Base-by-base conservation (phyloP, 1,284 basidiomycete species). In the Athelia sp. region DNA sequence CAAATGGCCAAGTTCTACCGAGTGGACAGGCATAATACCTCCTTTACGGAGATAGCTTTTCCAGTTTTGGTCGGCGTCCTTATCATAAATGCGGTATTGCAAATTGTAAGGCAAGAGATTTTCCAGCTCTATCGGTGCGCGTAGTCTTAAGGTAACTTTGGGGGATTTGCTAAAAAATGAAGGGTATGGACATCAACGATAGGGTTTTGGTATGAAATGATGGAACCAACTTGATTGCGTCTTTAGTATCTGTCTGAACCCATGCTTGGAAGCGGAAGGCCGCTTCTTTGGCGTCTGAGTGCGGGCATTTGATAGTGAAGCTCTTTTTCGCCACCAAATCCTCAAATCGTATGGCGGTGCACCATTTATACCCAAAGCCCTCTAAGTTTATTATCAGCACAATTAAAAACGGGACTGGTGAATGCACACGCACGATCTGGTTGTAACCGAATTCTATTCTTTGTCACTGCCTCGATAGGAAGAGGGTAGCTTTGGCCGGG, bases 71-170 rank as follows among this genome's bases (percentile, higher is more conserved):
- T 93, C 87, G 1, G 89, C 88, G 54, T 98, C 85, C 72, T 96
- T 98, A 75, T 99, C 95, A 59, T 95, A 98, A 48, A 99, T 89
- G 19, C 93, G 82, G 71, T 98, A 99, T 62, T 95, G 90, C 50
- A 99, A 72, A 62, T 99, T 94, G 70, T 90, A 98, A 1, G 98
- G 98, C 42, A 99, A 72, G 21, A 99, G 71, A 62, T 99, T 99
- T 71, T 99, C 97, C 10, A 99, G 73, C 63, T 99, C 97, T 32
- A 99, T 79, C 0, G 97, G 97, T 9, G 97, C 93, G n/a, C 94
- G 86, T 48, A 99, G 79, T 49, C 84, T 85, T 36, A 99, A 73
- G 45, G 82, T 86, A 52, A 98, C 81, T 62, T 85, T 87, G 0
- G 96, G 96, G 58, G 90, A 90, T 66, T 82, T 83, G 49, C 90